These are phyloP conservation scores for Clonostachys rosea DNA, from an alignment of 2,329 filamentous ascomycete genomes.

Conservation along the genomic window DNA sequence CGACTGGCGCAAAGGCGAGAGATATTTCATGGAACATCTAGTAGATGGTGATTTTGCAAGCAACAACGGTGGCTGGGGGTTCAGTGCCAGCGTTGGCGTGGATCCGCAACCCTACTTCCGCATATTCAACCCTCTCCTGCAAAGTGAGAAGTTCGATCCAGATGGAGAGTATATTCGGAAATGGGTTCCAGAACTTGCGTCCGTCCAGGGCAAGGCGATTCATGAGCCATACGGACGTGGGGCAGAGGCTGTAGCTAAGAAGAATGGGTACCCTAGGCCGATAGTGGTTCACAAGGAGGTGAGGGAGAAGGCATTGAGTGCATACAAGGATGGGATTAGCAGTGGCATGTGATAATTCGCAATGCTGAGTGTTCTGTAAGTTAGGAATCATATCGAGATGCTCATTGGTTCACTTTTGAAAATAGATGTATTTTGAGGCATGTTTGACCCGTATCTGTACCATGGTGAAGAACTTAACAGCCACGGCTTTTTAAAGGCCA, in stretches of 20 bases:
- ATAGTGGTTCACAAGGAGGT: conserved; percentile 71
- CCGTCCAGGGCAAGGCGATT: conserved; percentile 61
- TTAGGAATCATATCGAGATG: neutral
- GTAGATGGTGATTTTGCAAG: conserved; percentile 77
- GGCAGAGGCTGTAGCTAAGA: conserved; percentile 51
- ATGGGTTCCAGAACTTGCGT: conserved; percentile 74
- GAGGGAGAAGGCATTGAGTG: conserved; percentile 61
- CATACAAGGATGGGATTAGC: conserved; percentile 57
- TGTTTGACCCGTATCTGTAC: conserved; percentile 67
- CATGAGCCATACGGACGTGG: conserved; percentile 77
- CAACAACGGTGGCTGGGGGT: conserved; percentile 63
- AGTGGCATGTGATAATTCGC: conserved; percentile 8
- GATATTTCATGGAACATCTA: conserved; percentile 76
- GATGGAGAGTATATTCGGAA: conserved; percentile 75
- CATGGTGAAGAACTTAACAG: conserved; percentile 46
- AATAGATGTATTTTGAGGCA: conserved; percentile 9
- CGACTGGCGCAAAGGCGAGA: conserved; percentile 80
- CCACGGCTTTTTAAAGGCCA: conserved; percentile 60
- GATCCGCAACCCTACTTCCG: conserved; percentile 89
- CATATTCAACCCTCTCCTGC: conserved; percentile 81
- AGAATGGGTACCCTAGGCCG: conserved; percentile 66
- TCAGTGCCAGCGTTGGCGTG: conserved; percentile 62
- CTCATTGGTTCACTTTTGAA: neutral
- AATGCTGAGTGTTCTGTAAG: neutral
- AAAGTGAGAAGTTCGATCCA: conserved; percentile 82